These are phyloP conservation scores for Penicillium silybi DNA, from an alignment of 495 filamentous ascomycete species.

Conservation along the genomic window DNA sequence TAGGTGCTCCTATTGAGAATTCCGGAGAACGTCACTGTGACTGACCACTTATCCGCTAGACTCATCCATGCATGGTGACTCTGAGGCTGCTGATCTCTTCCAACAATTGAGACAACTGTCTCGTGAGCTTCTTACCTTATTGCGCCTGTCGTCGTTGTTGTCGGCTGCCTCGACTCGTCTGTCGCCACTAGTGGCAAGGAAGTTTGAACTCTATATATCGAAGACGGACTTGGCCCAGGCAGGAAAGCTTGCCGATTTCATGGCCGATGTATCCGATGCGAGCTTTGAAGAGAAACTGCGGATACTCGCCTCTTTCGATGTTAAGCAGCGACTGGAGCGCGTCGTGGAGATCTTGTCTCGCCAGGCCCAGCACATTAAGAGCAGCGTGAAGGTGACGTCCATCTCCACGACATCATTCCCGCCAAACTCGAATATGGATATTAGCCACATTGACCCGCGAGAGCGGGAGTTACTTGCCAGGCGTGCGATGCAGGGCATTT, in stretches of 20 bases:
- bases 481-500: slow-evolving; percentile 46
- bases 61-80: slow-evolving; percentile 45
- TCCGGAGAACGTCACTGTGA: not conserved
- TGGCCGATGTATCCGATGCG: slow-evolving; percentile 83
- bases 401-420: slow-evolving; percentile 58
- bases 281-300: slow-evolving; percentile 85
- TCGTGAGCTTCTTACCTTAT: slow-evolving; percentile 72
- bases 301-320: slow-evolving; percentile 69
- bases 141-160: slow-evolving; percentile 73
- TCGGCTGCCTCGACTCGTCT: slow-evolving; percentile 59
- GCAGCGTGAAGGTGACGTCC: slow-evolving; percentile 72
- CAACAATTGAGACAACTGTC: slow-evolving; percentile 75
- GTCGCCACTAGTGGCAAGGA: slow-evolving; percentile 76
- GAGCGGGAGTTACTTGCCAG: slow-evolving; percentile 51
- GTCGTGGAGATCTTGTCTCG: slow-evolving; percentile 76
- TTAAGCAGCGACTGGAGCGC: slow-evolving; percentile 71
- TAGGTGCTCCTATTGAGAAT: slow-evolving; percentile 22
- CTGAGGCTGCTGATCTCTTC: slow-evolving; percentile 64
- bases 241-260: slow-evolving; percentile 89
- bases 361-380: slow-evolving; percentile 77
- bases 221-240: slow-evolving; percentile 74
- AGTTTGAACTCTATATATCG: slow-evolving; percentile 79
- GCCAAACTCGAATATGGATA: slow-evolving; percentile 48
- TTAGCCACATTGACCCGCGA: slow-evolving; percentile 48
- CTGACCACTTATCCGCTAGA: slow-evolving; percentile 23